Evolutionary conservation across 2,329 filamentous ascomycete species (phyloP), one percentile per base, ranked within the genome.

Genomic region (Neonectria hederae): DNA sequence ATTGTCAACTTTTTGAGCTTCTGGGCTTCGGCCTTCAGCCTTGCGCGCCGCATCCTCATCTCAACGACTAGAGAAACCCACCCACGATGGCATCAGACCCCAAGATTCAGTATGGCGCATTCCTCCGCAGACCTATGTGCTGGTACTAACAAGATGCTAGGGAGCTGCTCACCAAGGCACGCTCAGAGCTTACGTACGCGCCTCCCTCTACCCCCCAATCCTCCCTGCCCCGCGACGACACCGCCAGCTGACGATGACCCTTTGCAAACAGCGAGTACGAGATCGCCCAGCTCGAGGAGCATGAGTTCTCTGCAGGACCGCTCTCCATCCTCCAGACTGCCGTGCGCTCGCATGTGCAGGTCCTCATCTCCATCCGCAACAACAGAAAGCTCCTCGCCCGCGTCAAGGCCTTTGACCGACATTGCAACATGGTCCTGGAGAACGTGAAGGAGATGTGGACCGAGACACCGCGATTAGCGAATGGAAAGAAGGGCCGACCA

Each of bases 391-490:
- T 99, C 52, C 90, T 99, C 59, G 96, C 95, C 55, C 92, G 96
- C 69, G 95, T 99, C 76, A 99, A 99, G 86, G 96, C 96, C 7
- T 99, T 99, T 79, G 96, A 99, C 82, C 88, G 96, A 65, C 96
- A 99, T 82, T 98, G 94, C 88, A 99, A 99, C 83, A 98, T 99
- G 96, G 92, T 97, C 4, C 85, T 97, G 52, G 94, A 97, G 84
- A 97, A 97, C 73, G 94, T 97, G 48, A 82, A 82, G 86, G 96
- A 99, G 83, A 98, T 99, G 95, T 99, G 96, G 96, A 97, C 94
- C 10, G 96, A 99, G 83, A 96, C 92, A 60, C 94, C 95, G 53
- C 85, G 89, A 65, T 86, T 92, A 76, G 89, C 92, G 22, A 91
- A 90, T 70, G 95, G 95, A 70, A 96, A 95, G 84, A 94, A 94